Conservation (phyloP, 139 green algal genomes). For the Haematococcus sp. region DNA sequence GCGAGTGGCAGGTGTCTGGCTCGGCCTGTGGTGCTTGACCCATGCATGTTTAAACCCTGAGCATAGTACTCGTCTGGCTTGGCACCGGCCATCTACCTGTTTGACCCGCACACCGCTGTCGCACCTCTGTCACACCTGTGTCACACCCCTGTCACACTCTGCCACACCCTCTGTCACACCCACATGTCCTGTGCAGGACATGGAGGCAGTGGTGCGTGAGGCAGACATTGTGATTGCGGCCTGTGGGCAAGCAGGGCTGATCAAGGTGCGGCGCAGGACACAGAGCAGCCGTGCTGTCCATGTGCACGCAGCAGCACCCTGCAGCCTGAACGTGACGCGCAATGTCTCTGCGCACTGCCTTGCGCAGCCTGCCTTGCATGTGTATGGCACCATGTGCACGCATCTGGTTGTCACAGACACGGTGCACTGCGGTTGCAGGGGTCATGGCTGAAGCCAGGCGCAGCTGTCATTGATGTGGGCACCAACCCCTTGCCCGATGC, state of each 20-base stretch:
- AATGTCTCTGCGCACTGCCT: background rate
- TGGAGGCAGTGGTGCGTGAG: conserved; percentile 60
- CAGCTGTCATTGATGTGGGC: conserved; percentile 92
- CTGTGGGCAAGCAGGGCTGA: conserved; percentile 75
- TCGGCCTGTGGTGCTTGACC: no score
- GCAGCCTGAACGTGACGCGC: background rate
- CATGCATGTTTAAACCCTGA: no score
- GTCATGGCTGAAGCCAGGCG: conserved; percentile 92
- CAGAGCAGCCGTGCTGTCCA: no score
- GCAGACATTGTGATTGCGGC: conserved; percentile 97
- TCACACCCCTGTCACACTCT: background rate
- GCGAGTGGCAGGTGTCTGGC: background rate
- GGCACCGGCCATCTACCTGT: background rate
- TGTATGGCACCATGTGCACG: background rate
- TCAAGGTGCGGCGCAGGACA: no score
- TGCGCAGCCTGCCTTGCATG: background rate
- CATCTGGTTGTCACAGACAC: no score
- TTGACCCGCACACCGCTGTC: background rate
- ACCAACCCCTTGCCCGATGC: conserved; percentile 86
- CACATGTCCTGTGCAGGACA: conserved; percentile 48
- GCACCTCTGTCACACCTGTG: no score
- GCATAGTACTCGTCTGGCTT: no score
- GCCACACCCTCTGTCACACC: background rate
- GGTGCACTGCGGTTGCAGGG: conserved; percentile 58
- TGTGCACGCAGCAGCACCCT: background rate